Conservation (phyloP, 2,329 filamentous ascomycete species). For the Cladophialophora yegresii region DNA sequence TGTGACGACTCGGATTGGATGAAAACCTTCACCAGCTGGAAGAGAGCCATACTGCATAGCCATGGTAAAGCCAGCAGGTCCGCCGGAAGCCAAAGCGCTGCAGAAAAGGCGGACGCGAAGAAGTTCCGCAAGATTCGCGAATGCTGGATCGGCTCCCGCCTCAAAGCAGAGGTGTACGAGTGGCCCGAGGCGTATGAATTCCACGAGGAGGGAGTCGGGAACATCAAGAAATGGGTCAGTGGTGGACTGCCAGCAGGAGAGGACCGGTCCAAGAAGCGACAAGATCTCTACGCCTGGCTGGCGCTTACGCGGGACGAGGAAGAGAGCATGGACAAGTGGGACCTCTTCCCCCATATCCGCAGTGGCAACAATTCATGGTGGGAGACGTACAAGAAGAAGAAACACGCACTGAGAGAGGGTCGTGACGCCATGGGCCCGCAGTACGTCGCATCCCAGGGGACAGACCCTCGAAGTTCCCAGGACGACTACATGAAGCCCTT, state of each 20-base stretch:
- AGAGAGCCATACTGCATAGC: background rate
- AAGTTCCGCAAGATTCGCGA: slow-evolving; percentile 13
- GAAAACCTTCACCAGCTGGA: slow-evolving; percentile 15
- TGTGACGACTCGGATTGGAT: slow-evolving; percentile 32
- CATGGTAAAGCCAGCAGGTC: background rate
- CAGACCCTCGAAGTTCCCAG: background rate
- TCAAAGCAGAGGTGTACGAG: slow-evolving; percentile 29
- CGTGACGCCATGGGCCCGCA: slow-evolving; percentile 23
- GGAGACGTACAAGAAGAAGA: slow-evolving; percentile 27
- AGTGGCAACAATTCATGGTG: slow-evolving; percentile 21
- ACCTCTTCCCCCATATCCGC: slow-evolving; percentile 30
- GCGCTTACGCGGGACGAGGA: slow-evolving; percentile 25
- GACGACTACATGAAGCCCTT: background rate
- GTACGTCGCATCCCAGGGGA: background rate
- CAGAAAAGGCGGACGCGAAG: slow-evolving; percentile 4
- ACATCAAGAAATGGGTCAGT: slow-evolving; percentile 6
- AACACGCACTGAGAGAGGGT: slow-evolving; percentile 10
- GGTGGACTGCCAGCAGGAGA: background rate
- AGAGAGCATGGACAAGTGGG: slow-evolving; percentile 33
- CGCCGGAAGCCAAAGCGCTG: background rate
- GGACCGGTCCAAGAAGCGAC: slow-evolving; percentile 24
- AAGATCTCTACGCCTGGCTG: slow-evolving; percentile 33
- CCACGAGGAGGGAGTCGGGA: slow-evolving; percentile 1
- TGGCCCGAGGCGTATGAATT: slow-evolving; percentile 30
- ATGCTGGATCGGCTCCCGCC: slow-evolving; percentile 29